Percentiles rank a stretch among this genome's conserved stretches.
Conservation (phyloP, 2,329 filamentous ascomycete species). For the Colletotrichum sp. region DNA sequence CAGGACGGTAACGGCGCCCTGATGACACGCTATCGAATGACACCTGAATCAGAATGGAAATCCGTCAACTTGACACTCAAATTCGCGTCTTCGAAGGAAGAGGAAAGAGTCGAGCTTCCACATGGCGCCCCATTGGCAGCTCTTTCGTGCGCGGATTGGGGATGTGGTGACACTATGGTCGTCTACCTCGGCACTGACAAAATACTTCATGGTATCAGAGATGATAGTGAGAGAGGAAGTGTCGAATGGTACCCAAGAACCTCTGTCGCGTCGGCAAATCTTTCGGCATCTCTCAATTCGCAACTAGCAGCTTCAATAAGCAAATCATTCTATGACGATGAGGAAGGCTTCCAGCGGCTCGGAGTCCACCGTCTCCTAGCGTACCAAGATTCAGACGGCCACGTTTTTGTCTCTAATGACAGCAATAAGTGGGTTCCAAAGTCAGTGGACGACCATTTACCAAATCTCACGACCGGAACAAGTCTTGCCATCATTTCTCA, state of each 20-base stretch:
- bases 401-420: background rate
- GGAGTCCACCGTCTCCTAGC: background rate
- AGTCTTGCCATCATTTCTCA: background rate
- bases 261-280: background rate
- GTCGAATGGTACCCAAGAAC: background rate
- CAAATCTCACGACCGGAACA: background rate
- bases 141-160: background rate
- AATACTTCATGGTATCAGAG: background rate
- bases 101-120: background rate
- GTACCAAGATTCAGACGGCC: background rate
- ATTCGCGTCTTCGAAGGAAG: background rate
- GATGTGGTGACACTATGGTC: background rate
- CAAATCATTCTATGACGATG: background rate
- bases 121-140: background rate
- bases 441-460: background rate
- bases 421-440: background rate
- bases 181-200: background rate
- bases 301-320: background rate
- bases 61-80: background rate
- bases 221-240: background rate
- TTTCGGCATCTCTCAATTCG: background rate
- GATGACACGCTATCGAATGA: background rate
- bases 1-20: background rate
- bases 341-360: background rate
- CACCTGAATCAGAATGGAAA: background rate